Evolutionary conservation across 495 filamentous ascomycete genomes (phyloP).

Genomic region (Penicillium ochrochloron): DNA sequence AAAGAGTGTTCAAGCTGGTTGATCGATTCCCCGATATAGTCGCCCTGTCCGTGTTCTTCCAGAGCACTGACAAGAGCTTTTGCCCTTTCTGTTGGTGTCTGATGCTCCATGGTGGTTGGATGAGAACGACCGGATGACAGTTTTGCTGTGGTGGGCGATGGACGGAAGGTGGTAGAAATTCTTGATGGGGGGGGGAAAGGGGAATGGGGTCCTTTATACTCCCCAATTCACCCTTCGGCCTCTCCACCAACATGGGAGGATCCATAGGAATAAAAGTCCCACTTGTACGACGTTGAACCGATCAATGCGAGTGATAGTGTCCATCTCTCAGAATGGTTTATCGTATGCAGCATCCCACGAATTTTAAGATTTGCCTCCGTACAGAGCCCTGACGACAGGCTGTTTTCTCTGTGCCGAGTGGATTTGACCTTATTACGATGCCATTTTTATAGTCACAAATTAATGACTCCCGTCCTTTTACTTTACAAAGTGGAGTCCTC

Average conservation of each 20-base stretch:
- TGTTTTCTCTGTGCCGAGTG: neutral
- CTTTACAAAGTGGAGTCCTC: neutral
- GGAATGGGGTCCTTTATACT: neutral
- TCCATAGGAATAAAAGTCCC: neutral
- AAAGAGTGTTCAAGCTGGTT: slow-evolving; percentile 52
- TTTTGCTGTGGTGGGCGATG: no score
- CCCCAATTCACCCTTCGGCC: neutral
- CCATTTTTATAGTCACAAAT: neutral
- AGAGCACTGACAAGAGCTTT: slow-evolving; percentile 30
- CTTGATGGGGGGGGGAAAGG: neutral
- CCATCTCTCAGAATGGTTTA: no score
- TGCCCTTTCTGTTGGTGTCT: slow-evolving; percentile 23
- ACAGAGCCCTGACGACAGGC: neutral
- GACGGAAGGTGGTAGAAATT: neutral
- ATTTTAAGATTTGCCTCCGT: no score
- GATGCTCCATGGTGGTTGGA: slow-evolving; percentile 11
- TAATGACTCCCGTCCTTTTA: neutral
- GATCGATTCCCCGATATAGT: slow-evolving; percentile 50
- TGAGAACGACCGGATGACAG: neutral
- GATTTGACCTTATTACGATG: neutral
- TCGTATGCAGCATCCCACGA: no score
- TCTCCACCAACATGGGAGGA: neutral
- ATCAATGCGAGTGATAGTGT: no score
- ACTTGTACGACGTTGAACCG: no score
- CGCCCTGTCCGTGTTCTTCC: slow-evolving; percentile 39